phyloP scores from a whole-genome alignment of 75 land plant genomes.

The Selaginella moellendorffii region DNA sequence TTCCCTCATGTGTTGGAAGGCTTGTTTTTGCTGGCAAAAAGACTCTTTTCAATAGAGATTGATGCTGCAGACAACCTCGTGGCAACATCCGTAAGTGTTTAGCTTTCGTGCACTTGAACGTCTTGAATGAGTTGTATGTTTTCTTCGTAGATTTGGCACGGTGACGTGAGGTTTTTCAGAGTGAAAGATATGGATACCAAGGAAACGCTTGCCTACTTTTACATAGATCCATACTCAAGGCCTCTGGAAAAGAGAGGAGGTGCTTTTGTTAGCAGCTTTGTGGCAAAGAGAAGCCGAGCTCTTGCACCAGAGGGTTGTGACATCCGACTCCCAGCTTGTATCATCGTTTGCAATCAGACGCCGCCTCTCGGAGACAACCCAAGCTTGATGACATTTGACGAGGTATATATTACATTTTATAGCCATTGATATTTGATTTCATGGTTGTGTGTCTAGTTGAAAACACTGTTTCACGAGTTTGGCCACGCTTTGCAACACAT shows the following conservation, averaged over 20 bases:
- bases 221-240: constrained; percentile 88
- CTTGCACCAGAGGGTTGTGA: constrained; percentile 47
- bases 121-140: too few relatives aligned
- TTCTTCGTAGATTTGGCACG: constrained; percentile 86
- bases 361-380: constrained; percentile 83
- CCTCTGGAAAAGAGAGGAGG: constrained; percentile 88
- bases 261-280: constrained; percentile 90
- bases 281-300: constrained; percentile 46
- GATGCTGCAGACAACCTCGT: constrained; percentile 76
- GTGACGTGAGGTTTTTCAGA: constrained; percentile 61
- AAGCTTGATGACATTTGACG: constrained; percentile 86
- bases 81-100: constrained; percentile 32
- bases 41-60: constrained; percentile 48
- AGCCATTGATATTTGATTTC: too few relatives aligned
- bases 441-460: constrained; percentile 40
- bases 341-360: constrained; percentile 87
- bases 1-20: constrained; percentile 80
- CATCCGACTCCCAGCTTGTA: constrained; percentile 61
- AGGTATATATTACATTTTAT: too few relatives aligned
- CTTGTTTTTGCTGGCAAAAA: constrained; percentile 65
- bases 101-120: too few relatives aligned
- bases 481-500: constrained; percentile 95
- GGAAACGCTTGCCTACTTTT: constrained; percentile 59
- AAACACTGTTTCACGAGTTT: constrained; percentile 91
- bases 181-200: constrained; percentile 51